phyloP scores from a whole-genome alignment of 257 asterid genomes.

The Paulownia fortunei region DNA sequence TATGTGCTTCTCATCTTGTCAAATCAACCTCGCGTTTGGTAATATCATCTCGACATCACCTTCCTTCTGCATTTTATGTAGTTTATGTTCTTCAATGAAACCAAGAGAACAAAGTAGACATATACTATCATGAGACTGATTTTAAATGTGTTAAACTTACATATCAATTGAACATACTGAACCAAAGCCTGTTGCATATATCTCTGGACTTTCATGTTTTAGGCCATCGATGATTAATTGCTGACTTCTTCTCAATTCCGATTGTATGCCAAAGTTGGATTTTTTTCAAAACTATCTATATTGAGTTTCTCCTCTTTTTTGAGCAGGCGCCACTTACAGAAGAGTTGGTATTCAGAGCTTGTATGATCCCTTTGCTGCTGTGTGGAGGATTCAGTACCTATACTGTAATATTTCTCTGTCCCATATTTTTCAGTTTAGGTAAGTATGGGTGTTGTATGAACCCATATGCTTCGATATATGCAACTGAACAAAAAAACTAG shows the following conservation, averaged over 20 bases:
- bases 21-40: neutral
- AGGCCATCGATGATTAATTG: neutral
- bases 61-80: neutral
- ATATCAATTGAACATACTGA: neutral
- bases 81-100: neutral
- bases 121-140: neutral
- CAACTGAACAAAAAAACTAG: slow-evolving; percentile 17
- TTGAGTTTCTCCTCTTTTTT: slow-evolving; percentile 17
- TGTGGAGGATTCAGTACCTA: slow-evolving; percentile 87
- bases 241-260: slow-evolving; percentile 10
- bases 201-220: neutral
- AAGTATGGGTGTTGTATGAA: slow-evolving; percentile 15
- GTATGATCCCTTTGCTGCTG: slow-evolving; percentile 90
- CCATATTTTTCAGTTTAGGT: slow-evolving; percentile 94
- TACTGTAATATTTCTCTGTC: slow-evolving; percentile 72
- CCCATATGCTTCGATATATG: neutral
- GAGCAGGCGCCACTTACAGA: slow-evolving; percentile 93
- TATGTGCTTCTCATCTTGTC: neutral
- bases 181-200: neutral
- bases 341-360: slow-evolving; percentile 97
- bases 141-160: neutral
- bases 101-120: neutral
- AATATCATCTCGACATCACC: neutral
- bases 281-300: slow-evolving; percentile 9
- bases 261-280: slow-evolving; percentile 7